Conservation (phyloP, 257 asterid species). For the Solanum sejunctum region DNA sequence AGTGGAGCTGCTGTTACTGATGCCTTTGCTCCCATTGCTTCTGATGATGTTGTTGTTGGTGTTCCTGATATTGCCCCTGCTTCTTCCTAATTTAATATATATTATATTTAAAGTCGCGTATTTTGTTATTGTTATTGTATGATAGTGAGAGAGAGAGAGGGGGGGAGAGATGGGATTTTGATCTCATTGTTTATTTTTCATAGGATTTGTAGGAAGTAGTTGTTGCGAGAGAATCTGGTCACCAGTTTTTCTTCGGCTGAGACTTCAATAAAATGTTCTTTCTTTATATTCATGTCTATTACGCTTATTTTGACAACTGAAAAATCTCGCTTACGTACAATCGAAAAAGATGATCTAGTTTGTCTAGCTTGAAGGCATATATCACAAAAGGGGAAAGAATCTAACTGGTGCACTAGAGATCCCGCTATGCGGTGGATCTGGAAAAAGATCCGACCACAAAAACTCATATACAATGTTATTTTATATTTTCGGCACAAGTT, state of each 20-base stretch:
- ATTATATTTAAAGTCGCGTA: background rate
- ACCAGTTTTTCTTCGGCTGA: background rate
- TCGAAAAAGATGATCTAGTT: too few species aligned
- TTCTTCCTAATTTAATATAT: background rate
- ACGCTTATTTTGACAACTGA: too few species aligned
- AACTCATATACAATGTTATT: too few species aligned
- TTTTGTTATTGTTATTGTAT: background rate
- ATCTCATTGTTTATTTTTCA: background rate
- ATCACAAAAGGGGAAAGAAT: too few species aligned
- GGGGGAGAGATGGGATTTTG: background rate
- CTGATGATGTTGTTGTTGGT: background rate
- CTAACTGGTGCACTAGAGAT: too few species aligned
- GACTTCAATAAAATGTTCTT: background rate
- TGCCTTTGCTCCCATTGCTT: background rate
- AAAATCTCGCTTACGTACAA: too few species aligned
- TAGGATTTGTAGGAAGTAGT: background rate
- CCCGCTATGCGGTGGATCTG: too few species aligned
- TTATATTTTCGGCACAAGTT: too few species aligned
- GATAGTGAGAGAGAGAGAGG: background rate
- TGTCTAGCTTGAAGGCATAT: too few species aligned
- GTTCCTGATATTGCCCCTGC: background rate
- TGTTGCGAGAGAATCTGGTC: background rate
- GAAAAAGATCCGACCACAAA: too few species aligned
- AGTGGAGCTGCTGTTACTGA: slow-evolving; percentile 16
- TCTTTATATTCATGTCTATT: background rate